A percentile compares a stretch with the other conserved stretches of the same genome.
These are phyloP conservation scores for Balamuthia mandrillaris DNA, from an alignment of 208 protist species.

Conservation along the genomic window DNA sequence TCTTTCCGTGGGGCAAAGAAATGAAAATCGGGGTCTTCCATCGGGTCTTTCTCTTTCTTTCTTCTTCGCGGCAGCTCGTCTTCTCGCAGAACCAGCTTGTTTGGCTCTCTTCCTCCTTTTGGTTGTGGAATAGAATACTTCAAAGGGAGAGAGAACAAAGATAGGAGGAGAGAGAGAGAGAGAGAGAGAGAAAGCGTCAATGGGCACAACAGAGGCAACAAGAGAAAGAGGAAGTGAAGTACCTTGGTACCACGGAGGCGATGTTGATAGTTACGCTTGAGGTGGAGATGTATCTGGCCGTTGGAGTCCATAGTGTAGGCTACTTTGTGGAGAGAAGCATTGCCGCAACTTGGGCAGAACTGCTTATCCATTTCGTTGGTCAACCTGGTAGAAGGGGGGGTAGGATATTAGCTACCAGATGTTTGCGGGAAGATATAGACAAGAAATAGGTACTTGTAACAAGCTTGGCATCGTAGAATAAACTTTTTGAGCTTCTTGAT, in stretches of 20 bases:
- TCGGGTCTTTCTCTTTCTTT: not conserved
- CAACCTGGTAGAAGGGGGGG: not conserved
- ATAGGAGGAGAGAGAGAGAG: not conserved
- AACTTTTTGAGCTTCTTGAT: constrained; percentile 39
- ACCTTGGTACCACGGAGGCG: too few species aligned
- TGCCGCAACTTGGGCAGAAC: constrained; percentile 1
- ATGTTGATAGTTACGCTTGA: too few species aligned
- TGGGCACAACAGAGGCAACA: not conserved
- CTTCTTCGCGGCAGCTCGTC: constrained; percentile 4
- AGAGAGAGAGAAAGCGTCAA: not conserved
- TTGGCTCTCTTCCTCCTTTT: not conserved
- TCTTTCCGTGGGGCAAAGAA: not conserved
- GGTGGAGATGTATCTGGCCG: too few species aligned
- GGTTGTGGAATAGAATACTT: constrained; percentile 32
- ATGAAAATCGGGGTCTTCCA: not conserved
- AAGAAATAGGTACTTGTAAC: constrained; percentile 18
- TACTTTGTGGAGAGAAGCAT: not conserved
- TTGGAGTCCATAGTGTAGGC: not conserved
- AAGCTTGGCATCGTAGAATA: constrained; percentile 44
- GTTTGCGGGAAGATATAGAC: not conserved
- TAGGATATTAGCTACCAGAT: not conserved
- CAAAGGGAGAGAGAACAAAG: not conserved
- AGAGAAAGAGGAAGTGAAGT: too few species aligned
- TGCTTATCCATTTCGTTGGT: not conserved
- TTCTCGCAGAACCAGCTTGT: constrained; percentile 39